Percentiles rank a stretch among this genome's conserved stretches.
phyloP scores from a whole-genome alignment of 2,329 filamentous ascomycete genomes.

The Sodiomyces alkalinus region DNA sequence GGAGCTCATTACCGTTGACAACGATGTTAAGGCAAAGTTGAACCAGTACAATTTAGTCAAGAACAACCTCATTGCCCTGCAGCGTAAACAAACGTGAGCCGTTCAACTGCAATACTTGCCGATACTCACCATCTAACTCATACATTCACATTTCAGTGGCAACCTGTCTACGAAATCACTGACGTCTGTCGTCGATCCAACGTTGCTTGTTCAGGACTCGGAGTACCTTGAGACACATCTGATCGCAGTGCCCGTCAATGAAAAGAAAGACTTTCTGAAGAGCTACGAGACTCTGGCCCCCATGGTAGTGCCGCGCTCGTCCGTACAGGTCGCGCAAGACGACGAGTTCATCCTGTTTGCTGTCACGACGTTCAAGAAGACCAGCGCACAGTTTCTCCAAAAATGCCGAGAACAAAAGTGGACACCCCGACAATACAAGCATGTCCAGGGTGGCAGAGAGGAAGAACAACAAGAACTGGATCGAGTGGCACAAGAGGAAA shows the following conservation, averaged over 20 bases:
- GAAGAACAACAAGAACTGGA: conserved; percentile 81
- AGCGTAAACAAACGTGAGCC: conserved; percentile 70
- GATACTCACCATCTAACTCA: conserved; percentile 6
- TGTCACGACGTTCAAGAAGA: conserved; percentile 89
- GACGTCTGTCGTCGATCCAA: conserved; percentile 71
- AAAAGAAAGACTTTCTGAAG: conserved; percentile 76
- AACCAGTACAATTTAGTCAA: conserved; percentile 89
- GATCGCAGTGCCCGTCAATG: conserved; percentile 67
- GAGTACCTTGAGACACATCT: conserved; percentile 96
- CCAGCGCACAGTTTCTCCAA: conserved; percentile 72
- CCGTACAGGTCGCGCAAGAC: conserved; percentile 65
- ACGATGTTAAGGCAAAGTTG: conserved; percentile 88
- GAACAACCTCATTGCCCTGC: conserved; percentile 63
- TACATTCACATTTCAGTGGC: conserved; percentile 36
- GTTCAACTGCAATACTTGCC: conserved; percentile 14
- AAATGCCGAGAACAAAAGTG: conserved; percentile 88
- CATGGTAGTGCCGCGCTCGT: conserved; percentile 89
- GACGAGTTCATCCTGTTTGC: conserved; percentile 81
- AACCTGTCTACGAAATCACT: conserved; percentile 92
- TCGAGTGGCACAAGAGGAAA: conserved; percentile 67
- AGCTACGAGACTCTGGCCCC: conserved; percentile 76
- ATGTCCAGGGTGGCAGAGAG: conserved; percentile 77
- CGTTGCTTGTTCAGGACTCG: conserved; percentile 69
- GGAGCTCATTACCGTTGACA: conserved; percentile 87
- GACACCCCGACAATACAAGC: conserved; percentile 89